Percentiles rank a stretch among this genome's conserved stretches.
These are phyloP conservation scores for Cryptosporidium felis DNA, from an alignment of 169 alveolate species.

Conservation along the genomic window DNA sequence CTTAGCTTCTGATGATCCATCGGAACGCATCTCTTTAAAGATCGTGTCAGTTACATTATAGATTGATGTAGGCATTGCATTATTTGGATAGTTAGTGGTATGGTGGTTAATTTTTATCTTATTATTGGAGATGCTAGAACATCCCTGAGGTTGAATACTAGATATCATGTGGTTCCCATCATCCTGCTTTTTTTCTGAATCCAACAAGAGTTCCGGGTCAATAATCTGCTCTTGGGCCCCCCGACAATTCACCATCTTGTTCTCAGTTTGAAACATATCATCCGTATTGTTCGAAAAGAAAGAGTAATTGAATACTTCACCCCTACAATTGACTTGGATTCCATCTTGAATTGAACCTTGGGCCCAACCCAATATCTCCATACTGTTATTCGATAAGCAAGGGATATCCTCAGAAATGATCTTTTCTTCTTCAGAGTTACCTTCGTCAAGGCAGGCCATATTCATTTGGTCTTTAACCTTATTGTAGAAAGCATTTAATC, in stretches of 20 bases:
- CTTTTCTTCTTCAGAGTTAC: not conserved
- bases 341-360: conserved; percentile 9
- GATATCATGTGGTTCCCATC: not conserved
- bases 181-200: not conserved
- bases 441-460: not conserved
- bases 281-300: conserved; percentile 27
- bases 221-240: not conserved
- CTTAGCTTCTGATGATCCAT: conserved; percentile 6
- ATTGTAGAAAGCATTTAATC: not conserved
- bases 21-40: conserved; percentile 37
- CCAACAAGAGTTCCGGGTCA: not conserved
- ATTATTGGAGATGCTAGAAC: not conserved
- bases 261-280: conserved; percentile 40
- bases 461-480: conserved; percentile 10
- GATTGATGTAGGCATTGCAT: not conserved
- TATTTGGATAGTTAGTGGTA: not conserved
- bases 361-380: conserved; percentile 53
- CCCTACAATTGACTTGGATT: not conserved
- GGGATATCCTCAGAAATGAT: not conserved
- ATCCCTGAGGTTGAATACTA: not conserved
- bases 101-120: not conserved
- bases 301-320: not conserved
- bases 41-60: conserved; percentile 28
- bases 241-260: not conserved
- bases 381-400: conserved; percentile 13